Conservation (phyloP, 2,329 filamentous ascomycete genomes). For the Trichoderma asperellum region DNA sequence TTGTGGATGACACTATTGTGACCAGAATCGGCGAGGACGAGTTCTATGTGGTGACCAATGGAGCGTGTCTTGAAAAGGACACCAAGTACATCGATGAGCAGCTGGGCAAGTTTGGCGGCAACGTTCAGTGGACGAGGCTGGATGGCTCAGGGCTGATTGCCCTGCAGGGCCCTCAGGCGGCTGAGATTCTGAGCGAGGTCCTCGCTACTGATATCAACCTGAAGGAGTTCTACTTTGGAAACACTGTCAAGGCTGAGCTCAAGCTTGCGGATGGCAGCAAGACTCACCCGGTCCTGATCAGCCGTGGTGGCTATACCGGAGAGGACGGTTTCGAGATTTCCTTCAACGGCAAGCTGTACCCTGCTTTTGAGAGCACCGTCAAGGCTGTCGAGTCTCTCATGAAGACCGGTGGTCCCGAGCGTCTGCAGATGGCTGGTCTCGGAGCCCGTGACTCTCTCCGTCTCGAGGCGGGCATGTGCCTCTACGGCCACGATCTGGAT, state of each 20-base stretch:
- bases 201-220: slow-evolving; percentile 63
- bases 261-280: slow-evolving; percentile 57
- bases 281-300: slow-evolving; percentile 63
- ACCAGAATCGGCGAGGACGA: slow-evolving; percentile 73
- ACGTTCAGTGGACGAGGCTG: slow-evolving; percentile 69
- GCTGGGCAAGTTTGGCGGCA: slow-evolving; percentile 61
- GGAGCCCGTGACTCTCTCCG: slow-evolving; percentile 90
- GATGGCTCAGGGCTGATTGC: slow-evolving; percentile 79
- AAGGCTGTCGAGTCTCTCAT: slow-evolving; percentile 71
- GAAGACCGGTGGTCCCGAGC: slow-evolving; percentile 60
- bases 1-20: slow-evolving; percentile 92
- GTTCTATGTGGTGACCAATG: slow-evolving; percentile 96
- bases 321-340: slow-evolving; percentile 99
- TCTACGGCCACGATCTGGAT: slow-evolving; percentile 98
- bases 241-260: slow-evolving; percentile 68
- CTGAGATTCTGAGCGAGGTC: slow-evolving; percentile 67
- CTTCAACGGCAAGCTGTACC: slow-evolving; percentile 57
- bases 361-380: slow-evolving; percentile 48
- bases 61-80: slow-evolving; percentile 89
- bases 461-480: slow-evolving; percentile 95
- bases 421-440: slow-evolving; percentile 79
- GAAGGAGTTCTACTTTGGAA: slow-evolving; percentile 78
- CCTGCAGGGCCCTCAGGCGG: slow-evolving; percentile 82
- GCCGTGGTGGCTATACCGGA: slow-evolving; percentile 91
- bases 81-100: slow-evolving; percentile 73